phyloP scores from a whole-genome alignment of 108 stramenopile genomes.

The Mayamaea pseudoterrestris region DNA sequence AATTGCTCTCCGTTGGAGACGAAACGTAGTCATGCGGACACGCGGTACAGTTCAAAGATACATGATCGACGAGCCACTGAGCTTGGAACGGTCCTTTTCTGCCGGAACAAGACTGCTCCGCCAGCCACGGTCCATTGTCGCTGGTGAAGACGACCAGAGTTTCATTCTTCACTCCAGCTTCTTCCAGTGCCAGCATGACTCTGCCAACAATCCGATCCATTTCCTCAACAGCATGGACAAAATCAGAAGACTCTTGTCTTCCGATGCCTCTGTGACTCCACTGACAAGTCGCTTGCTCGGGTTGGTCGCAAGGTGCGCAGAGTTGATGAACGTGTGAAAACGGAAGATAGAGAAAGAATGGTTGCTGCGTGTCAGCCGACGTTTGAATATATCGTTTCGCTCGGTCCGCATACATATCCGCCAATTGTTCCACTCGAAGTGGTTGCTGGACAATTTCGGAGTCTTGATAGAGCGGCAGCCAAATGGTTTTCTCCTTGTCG shows the following conservation, averaged over 20 bases:
- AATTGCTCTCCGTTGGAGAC: slow-evolving; percentile 16
- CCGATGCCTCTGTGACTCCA: slow-evolving; percentile 38
- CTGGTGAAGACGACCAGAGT: slow-evolving; percentile 54
- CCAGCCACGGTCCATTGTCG: slow-evolving; percentile 68
- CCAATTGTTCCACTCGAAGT: slow-evolving; percentile 28
- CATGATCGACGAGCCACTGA: slow-evolving; percentile 24
- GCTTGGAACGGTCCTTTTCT: slow-evolving; percentile 54
- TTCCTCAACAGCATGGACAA: slow-evolving; percentile 51
- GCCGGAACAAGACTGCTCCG: slow-evolving; percentile 36
- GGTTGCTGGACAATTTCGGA: slow-evolving; percentile 47
- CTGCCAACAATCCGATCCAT: slow-evolving; percentile 57
- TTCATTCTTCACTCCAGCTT: slow-evolving; percentile 16
- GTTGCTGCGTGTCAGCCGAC: slow-evolving; percentile 4
- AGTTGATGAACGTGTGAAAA: slow-evolving; percentile 63
- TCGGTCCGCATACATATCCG: slow-evolving; percentile 20
- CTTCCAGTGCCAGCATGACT: slow-evolving; percentile 21
- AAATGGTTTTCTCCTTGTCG: slow-evolving; percentile 36
- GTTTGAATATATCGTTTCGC: slow-evolving; percentile 23
- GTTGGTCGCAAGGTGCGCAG: slow-evolving; percentile 35
- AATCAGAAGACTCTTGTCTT: slow-evolving; percentile 16
- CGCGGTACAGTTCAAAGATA: slow-evolving; percentile 23
- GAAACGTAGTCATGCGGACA: slow-evolving; percentile 53
- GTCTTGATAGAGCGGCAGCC: slow-evolving; percentile 47
- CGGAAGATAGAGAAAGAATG: slow-evolving; percentile 54
- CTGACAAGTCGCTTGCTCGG: slow-evolving; percentile 34